phyloP scores from a whole-genome alignment of 2,329 filamentous ascomycete species.

The Cladorrhinum sp. region DNA sequence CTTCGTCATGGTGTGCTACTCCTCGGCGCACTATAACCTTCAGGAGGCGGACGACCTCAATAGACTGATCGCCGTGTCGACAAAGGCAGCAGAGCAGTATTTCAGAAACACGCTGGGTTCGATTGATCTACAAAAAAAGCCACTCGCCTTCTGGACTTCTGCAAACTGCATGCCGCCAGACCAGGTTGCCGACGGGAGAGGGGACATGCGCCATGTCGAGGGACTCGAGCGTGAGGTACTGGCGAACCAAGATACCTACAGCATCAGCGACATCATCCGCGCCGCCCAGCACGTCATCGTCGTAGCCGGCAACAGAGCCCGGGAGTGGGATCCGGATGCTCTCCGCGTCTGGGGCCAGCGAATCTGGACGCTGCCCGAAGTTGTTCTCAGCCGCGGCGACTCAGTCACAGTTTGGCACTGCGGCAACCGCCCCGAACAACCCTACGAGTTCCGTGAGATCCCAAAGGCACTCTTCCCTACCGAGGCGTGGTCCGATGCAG shows the following conservation, averaged over 20 bases:
- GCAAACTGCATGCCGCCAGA: constrained; percentile 10
- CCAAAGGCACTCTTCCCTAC: constrained; percentile 35
- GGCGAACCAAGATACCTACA: constrained; percentile 20
- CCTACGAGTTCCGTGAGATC: constrained; percentile 21
- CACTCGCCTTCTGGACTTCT: constrained; percentile 2
- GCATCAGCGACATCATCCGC: constrained; percentile 28
- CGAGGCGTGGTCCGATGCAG: constrained; percentile 31
- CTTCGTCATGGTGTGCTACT: constrained; percentile 8
- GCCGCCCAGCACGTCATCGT: constrained; percentile 24
- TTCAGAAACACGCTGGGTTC: background rate
- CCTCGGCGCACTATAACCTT: constrained; percentile 7
- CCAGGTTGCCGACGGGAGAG: background rate
- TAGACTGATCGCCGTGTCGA: background rate
- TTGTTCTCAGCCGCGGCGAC: constrained; percentile 27
- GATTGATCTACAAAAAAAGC: background rate
- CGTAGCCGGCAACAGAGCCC: constrained; percentile 11
- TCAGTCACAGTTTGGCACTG: constrained; percentile 29
- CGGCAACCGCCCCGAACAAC: constrained; percentile 22
- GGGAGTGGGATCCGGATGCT: constrained; percentile 6
- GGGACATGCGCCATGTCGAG: background rate
- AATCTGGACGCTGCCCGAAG: constrained; percentile 34
- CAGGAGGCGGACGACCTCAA: background rate
- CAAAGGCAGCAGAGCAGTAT: background rate
- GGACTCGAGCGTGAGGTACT: background rate
- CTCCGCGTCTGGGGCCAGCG: constrained; percentile 29